Evolutionary conservation across 1,284 basidiomycete species (phyloP), one percentile per base, ranked within the genome.

Genomic region (Porogramme epimiltina): DNA sequence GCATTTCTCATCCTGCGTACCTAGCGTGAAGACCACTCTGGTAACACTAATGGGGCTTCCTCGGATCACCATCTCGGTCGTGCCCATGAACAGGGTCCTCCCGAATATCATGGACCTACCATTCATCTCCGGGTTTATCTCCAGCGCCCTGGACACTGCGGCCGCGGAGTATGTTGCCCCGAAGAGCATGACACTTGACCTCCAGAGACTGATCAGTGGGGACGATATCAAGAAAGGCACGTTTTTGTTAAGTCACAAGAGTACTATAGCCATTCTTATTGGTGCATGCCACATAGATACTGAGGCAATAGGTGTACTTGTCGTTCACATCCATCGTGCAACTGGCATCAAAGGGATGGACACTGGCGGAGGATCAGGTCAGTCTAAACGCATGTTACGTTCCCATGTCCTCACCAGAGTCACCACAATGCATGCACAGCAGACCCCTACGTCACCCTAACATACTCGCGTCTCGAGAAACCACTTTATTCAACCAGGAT

Each of bases 61-160:
- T 0, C 78, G 81, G 20, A 81, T 93, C 45, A 82, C 84, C 40
- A 79, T 93, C 42, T 85, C 85, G 6, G 90, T 86, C 31, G 84
- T 86, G 6, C 90, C 91, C 0, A 78, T 94, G 68, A 74, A 79
- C 24, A 79, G 75, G 55, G 71, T 77, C 6, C 77, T 93, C 16
- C 81, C 91, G 25, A 93, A 94, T 67, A 75, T 94, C 18, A 84
- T 93, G 73, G 88, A 94, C 66, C 69, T 94, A 4, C 91, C 91
- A 0, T 74, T 89, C 55, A 75, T 94, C 55, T 87, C 84, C 2
- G 77, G 80, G 0, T 93, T 91, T 74, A 79, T 94, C 28, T 87
- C 91, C 61, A 81, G 78, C 51, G 81, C 84, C 4, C 89, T 94
- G 56, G 85, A 91, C 19, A 82, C 85, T 2, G 89, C 84, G 0